Base-by-base conservation (phyloP, 2,329 filamentous ascomycete species). In the Aspergillus flavus region DNA sequence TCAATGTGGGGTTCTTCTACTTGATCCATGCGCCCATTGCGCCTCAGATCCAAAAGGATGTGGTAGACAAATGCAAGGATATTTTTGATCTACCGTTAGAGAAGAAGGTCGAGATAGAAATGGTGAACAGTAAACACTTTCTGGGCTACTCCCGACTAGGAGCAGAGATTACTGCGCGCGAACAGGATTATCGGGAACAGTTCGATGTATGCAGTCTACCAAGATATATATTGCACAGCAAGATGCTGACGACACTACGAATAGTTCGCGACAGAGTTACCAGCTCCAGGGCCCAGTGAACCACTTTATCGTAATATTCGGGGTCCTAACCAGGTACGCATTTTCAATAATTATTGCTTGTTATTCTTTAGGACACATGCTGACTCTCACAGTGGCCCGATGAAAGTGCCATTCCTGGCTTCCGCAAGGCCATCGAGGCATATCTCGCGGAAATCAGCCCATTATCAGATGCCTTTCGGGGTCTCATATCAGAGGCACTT, bases 81-180 rank as follows among this genome's bases (percentile, higher is more conserved):
- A 80, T 84, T 59, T 84, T 84, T 59, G 69, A 76, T 2, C 68
- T 83, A 2, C 76, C 80, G 0, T 70, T 78, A 6, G 76, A 82
- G 61, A 81, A 80, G 65, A 84, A 83, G 65, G 74, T 83, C 62
- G 77, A 83, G 45, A 82, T 84, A 2, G 81, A 80, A 66, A 84
- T 78, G 76, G 70, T 77, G 16, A 74, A 78, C 46, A 77, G 73
- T 60, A 75, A 73, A 34, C 76, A 78, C 58, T 78, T 78, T 30
- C 67, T 78, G 19, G 76, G 76, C 19, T 78, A 78, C 60, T 75
- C 75, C 3, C 69, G 70, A 36, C 69, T 78, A 1, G 75, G 75
- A 3, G 71, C 74, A 3, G 76, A 78, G 57, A 73, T 76, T 6
- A 78, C 76, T 0, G 73, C 75, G 0, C 63, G 72, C 4, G 75